Percentiles rank a stretch among this genome's conserved stretches.
Conservation (phyloP, 2,329 filamentous ascomycete species). For the Hawksworthiomyces lignivorus region DNA sequence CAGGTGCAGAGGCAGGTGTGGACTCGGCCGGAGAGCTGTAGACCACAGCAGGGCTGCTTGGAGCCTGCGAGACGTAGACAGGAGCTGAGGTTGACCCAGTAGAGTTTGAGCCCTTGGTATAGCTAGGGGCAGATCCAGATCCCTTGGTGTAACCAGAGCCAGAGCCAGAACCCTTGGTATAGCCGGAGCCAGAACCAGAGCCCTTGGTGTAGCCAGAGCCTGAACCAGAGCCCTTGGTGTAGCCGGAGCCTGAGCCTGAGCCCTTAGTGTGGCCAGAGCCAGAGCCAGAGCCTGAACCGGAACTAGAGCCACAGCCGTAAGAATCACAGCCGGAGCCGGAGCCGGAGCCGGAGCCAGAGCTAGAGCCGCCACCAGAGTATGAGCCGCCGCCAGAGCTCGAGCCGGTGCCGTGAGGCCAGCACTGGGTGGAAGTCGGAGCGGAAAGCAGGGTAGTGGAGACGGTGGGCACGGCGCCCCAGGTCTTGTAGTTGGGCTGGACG, state of each 20-base stretch:
- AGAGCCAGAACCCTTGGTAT: not conserved
- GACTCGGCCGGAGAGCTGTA: not conserved
- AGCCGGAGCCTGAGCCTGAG: not conserved
- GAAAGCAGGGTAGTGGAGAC: constrained; percentile 31
- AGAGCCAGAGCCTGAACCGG: constrained; percentile 4
- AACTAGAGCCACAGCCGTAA: not conserved
- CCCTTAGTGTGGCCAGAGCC: not conserved
- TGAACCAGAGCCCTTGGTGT: not conserved
- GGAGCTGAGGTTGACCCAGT: not conserved
- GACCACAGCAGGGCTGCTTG: too few relatives aligned
- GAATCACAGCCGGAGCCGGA: not conserved
- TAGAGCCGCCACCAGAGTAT: not conserved
- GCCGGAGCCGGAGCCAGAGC: not conserved
- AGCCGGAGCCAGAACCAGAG: not conserved
- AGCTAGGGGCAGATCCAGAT: not conserved
- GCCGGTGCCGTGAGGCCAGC: constrained; percentile 15
- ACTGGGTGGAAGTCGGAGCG: constrained; percentile 29
- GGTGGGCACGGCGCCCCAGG: constrained; percentile 31
- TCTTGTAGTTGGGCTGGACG: constrained; percentile 29
- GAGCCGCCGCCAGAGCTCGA: not conserved
- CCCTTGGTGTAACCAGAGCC: not conserved
- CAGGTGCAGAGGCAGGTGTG: not conserved
- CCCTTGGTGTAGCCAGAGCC: too few relatives aligned
- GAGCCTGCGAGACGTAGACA: not conserved
- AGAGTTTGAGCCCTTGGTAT: too few relatives aligned